Conservation (phyloP, 129 eudicot species). For the Daucus carota region DH1_v3.0 NC_030389.2:1886001-1886500, state of each 20-base stretch:
- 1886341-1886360: slow-evolving; percentile 67
- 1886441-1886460: slow-evolving; percentile 28
- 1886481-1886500: too few relatives aligned
- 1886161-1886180: neutral
- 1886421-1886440: slow-evolving; percentile 99
- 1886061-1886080: too few relatives aligned
- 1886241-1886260: slow-evolving; percentile 72
- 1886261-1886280: slow-evolving; percentile 86
- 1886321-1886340: slow-evolving; percentile 91
- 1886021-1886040: too few relatives aligned
- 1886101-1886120: too few relatives aligned
- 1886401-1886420: slow-evolving; percentile 66
- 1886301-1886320: slow-evolving; percentile 84
- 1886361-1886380: slow-evolving; percentile 62
- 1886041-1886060: too few relatives aligned
- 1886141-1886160: neutral
- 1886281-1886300: slow-evolving; percentile 92
- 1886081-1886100: too few relatives aligned
- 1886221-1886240: slow-evolving; percentile 30
- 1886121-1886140: too few relatives aligned
- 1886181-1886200: neutral
- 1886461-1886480: slow-evolving; percentile 8
- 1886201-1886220: neutral
- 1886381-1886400: slow-evolving; percentile 53
- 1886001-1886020: too few relatives aligned